Percentiles rank a stretch among this genome's conserved stretches.
Conservation (phyloP, 805 yeast genomes). For the Wickerhamomyces strasburgensis region DNA sequence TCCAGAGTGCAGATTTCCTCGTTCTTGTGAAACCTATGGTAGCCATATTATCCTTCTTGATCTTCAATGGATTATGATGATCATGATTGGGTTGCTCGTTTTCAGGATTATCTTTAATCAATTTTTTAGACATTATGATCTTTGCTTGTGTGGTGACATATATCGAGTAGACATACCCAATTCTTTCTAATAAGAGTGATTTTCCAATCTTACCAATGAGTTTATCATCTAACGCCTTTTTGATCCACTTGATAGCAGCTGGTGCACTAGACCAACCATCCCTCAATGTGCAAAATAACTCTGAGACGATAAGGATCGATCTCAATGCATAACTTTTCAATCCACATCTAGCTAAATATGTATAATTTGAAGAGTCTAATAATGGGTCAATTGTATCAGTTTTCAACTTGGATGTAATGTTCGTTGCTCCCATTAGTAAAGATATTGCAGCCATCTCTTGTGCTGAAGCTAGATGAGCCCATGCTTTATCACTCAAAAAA, state of each 20-base stretch:
- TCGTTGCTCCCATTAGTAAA: conserved; percentile 51
- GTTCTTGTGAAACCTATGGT: conserved; percentile 52
- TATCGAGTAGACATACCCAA: conserved; percentile 46
- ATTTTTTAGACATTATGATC: conserved; percentile 25
- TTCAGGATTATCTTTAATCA: conserved; percentile 11
- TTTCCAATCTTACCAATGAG: conserved; percentile 41
- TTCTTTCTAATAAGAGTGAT: conserved; percentile 48
- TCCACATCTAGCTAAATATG: conserved; percentile 67
- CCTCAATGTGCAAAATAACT: conserved; percentile 47
- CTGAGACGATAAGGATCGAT: conserved; percentile 61
- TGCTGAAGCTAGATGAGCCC: conserved; percentile 75
- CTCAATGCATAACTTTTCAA: conserved; percentile 68
- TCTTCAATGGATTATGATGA: conserved; percentile 30
- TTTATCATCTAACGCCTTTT: conserved; percentile 42
- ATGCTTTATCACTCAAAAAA: conserved; percentile 69
- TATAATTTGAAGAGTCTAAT: conserved; percentile 63
- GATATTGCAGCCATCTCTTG: conserved; percentile 85
- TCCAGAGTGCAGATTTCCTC: conserved; percentile 77
- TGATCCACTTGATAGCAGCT: conserved; percentile 38
- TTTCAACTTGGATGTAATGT: conserved; percentile 36
- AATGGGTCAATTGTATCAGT: conserved; percentile 43
- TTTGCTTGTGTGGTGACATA: conserved; percentile 36
- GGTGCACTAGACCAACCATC: conserved; percentile 40
- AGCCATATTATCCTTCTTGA: conserved; percentile 32
- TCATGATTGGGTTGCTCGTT: conserved; percentile 8